phyloP scores from a whole-genome alignment of 176 grass and related monocot genomes.

The Eleusine coracana region DNA sequence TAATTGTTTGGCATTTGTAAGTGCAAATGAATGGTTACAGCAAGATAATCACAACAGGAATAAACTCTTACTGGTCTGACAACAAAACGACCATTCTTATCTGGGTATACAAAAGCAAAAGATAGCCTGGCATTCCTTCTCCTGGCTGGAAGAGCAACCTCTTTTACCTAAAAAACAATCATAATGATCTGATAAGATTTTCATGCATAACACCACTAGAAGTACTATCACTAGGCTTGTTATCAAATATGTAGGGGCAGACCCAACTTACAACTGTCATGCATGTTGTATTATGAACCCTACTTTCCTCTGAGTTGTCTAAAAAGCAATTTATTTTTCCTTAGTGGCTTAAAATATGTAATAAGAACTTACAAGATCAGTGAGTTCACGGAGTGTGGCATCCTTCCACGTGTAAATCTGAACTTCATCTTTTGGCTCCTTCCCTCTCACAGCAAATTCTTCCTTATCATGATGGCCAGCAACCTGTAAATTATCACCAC shows the following conservation, averaged over 20 bases:
- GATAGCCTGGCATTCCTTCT: conserved; percentile 86
- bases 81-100: conserved; percentile 92
- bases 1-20: conserved; percentile 1
- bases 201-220: background rate
- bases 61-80: conserved; percentile 65
- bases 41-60: background rate
- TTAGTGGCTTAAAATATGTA: background rate
- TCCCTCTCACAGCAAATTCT: conserved; percentile 91
- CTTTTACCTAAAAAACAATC: conserved; percentile 76
- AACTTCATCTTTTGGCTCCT: conserved; percentile 98
- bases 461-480: conserved; percentile 78
- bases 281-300: background rate
- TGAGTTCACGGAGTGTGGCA: conserved; percentile 87
- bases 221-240: background rate
- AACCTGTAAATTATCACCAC: conserved; percentile 44
- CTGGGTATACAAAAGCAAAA: conserved; percentile 93
- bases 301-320: background rate
- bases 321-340: background rate
- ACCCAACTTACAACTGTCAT: background rate
- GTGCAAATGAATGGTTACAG: background rate
- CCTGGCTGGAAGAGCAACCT: conserved; percentile 92
- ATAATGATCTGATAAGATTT: conserved; percentile 23
- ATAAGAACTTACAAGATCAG: conserved; percentile 69
- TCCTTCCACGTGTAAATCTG: conserved; percentile 99
- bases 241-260: background rate